Evolutionary conservation across 164 flowering plant genomes (phyloP), one percentile per base, ranked within the genome.

Genomic region (Vitis riparia): DNA sequence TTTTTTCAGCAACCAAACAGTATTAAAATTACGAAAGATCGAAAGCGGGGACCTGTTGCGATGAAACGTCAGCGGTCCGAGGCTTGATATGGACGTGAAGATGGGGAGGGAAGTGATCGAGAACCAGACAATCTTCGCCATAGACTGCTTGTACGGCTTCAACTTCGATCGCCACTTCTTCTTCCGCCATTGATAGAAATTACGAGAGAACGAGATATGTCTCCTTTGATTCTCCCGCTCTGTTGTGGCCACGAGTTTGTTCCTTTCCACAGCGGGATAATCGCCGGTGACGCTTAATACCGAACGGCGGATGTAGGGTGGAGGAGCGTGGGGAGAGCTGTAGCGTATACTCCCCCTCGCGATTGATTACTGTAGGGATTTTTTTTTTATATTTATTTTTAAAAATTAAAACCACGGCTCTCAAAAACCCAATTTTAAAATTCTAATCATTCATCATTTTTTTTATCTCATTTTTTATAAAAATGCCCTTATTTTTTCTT

Each of bases 121-220:
- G 47, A 8, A 93, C 80, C 11, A 47, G 30, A 66, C 96, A 90
- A 71, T 91, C 97, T 51, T 83, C 84, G 23, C 86, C 91, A 73
- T 93, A 93, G 1, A 93, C 97, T 4, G 98, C 81, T 78, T 83
- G 75, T 19, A 85, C 84, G 30, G 97, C 96, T 75, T 91, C 98
- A 10, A 90, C 74, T 81, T 93, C 97, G 8, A 69, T 66, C 65
- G 53, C 62, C 49, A 87, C 84, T 68, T 88, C 95, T 63, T 82
- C 88, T 50, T 83, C 80, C 1, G 78, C 83, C 80, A 78, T 82
- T 47, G 76, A 37, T 37, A 37, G 44, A 37, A 52, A 56, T 49
- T 56, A 44, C 51, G 19, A 55, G 59, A 13, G 59, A 55, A 37
- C 5, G 5, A 37, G 44, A 37, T 37, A 37, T 3, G 44, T 37